Base-by-base conservation (phyloP, 202 grass and related monocot species). In the Zizania palustris region DNA sequence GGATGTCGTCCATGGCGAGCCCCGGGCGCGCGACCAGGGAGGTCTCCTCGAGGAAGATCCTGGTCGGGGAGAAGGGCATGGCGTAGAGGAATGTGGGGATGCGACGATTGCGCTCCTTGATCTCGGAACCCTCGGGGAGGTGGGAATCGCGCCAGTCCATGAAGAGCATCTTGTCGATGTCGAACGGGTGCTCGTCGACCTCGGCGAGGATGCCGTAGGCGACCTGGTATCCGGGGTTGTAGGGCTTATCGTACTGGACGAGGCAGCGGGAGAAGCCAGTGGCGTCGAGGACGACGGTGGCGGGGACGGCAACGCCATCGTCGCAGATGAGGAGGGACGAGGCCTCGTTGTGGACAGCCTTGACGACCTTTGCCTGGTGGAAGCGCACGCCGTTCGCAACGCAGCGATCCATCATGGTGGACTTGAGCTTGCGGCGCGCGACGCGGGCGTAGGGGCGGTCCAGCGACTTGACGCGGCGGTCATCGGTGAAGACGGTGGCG, bases 61-160 rank as follows among this genome's bases (percentile, higher is more conserved):
- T 92, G 4, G 80, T 94, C 36, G 85, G 78, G 4, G 95, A 97
- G 69, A 97, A 97, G 0, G 95, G 95, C 95, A 97, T 97, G 34
- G 95, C 95, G 67, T 97, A 97, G 35, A 97, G 84, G 85, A 97
- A 97, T 0, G 95, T 97, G 18, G 95, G 95, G 37, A 90, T 80
- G 55, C 83, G 88, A 51, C 62, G 76, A 74, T 97, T 94, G 7
- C 82, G 82, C 35, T 85, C 82, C 72, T 56, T 90, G 72, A 94
- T 65, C 57, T 69, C 79, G 11, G 94, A 69, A 0, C 82, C 85
- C 6, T 82, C 69, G 21, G 73, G 60, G 14, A 97, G 88, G 82
- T 97, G 94, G 0, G 94, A 86, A 77, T 97, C 91, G 73, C 94
- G 89, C 94, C 94, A 92, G 84, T 97, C 94, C 94, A 97, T 97